Evolutionary conservation across 2,329 filamentous ascomycete genomes (phyloP), one percentile per base, ranked within the genome.

Genomic region (Pseudomassariella vexata): DNA sequence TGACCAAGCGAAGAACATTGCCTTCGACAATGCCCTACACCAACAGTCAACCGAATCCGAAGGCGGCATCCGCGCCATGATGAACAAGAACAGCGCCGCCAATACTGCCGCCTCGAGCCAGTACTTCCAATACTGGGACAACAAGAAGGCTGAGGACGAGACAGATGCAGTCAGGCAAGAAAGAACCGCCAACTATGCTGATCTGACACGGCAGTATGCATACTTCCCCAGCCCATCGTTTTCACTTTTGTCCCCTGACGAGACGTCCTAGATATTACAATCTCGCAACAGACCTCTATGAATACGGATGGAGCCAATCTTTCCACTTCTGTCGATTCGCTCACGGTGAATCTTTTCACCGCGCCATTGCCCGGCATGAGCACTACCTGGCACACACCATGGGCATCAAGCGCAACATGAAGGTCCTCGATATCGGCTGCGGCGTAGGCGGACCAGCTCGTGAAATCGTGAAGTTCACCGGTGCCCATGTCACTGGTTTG

Each of bases 321-420:
- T 87, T 87, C 68, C 82, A 87, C 60, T 87, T 86, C 70, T 84
- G 80, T 61, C 79, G 82, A 39, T 85, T 85, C 59, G 76, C 77
- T 38, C 69, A 75, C 42, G 76, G 76, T 47, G 81, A 87, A 59
- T 63, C 76, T 31, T 85, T 87, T 65, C 56, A 65, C 53, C 79
- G 82, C 57, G 82, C 82, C 40, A 80, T 86, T 57, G 82, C 81
- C 42, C 74, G 81, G 34, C 82, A 87, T 55, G 82, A 87, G 62
- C 82, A 86, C 66, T 85, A 85, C 60, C 73, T 86, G 24, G 82
- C 82, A 25, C 72, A 81, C 55, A 73, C 73, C 55, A 85, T 85
- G 64, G 70, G 72, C 36, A 65, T 87, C 41, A 68, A 71, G 47
- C 70, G 79, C 42, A 68, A 70, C 48, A 79, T 81, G 69, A 74